phyloP scores from a whole-genome alignment of 257 asterid genomes.

The Solanum medicagineum region DNA sequence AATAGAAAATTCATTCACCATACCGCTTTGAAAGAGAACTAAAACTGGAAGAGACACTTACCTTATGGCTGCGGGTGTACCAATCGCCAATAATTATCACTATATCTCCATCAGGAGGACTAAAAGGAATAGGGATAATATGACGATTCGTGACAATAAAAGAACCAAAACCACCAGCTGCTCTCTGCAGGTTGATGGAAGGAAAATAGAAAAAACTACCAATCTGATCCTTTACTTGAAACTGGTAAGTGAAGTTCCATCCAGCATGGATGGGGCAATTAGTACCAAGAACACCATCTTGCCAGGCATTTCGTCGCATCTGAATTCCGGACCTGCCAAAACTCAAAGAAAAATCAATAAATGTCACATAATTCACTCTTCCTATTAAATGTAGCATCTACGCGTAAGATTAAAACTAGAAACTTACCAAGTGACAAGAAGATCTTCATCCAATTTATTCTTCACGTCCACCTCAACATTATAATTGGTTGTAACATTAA shows the following conservation, averaged over 20 bases:
- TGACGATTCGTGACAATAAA: conserved; percentile 51
- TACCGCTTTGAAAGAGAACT: background rate
- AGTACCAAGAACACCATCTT: conserved; percentile 92
- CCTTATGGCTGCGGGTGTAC: conserved; percentile 76
- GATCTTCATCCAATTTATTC: conserved; percentile 73
- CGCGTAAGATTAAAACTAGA: background rate
- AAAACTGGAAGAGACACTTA: conserved; percentile 7
- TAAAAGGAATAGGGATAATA: conserved; percentile 57
- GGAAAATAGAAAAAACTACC: conserved; percentile 92
- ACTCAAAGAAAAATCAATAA: background rate
- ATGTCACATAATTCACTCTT: background rate
- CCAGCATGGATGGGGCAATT: conserved; percentile 75
- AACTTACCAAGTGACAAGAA: conserved; percentile 72
- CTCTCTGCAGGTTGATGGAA: conserved; percentile 77
- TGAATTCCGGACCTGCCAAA: conserved; percentile 76
- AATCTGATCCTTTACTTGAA: conserved; percentile 96
- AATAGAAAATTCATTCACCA: background rate
- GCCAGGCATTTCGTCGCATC: conserved; percentile 92
- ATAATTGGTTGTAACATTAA: conserved; percentile 83
- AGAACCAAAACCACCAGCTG: conserved; percentile 89
- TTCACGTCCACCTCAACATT: conserved; percentile 73
- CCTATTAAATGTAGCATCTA: background rate
- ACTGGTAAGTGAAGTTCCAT: conserved; percentile 92
- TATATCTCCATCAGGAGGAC: conserved; percentile 73
- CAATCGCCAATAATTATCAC: conserved; percentile 86